Conservation (phyloP, 140 eudicot species). For the Ambrosia hybrid region DNA sequence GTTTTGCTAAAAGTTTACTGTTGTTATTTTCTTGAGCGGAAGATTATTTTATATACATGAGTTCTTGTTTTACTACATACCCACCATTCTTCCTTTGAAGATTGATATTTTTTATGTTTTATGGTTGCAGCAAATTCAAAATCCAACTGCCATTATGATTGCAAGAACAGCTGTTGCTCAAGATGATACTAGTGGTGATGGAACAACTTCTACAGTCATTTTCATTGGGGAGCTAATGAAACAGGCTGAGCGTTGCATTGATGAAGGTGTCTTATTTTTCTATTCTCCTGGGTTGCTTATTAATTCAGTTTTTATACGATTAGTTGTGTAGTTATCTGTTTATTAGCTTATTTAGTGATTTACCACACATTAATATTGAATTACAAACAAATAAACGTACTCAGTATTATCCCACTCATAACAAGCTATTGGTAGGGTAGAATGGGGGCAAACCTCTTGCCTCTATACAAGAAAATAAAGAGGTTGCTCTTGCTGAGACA, state of each 20-base stretch:
- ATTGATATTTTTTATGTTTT: slow-evolving; percentile 5
- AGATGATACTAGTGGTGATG: slow-evolving; percentile 97
- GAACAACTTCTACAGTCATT: slow-evolving; percentile 97
- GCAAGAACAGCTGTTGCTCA: slow-evolving; percentile 99
- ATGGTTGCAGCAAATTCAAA: slow-evolving; percentile 86
- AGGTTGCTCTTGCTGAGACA: no score
- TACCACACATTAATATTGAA: not conserved
- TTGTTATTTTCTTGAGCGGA: not conserved
- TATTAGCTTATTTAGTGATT: not conserved
- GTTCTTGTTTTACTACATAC: slow-evolving; percentile 8
- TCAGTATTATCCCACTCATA: no score
- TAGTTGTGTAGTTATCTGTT: not conserved
- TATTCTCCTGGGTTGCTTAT: not conserved
- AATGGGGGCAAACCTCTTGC: no score
- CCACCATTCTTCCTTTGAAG: not conserved
- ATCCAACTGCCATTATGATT: slow-evolving; percentile 98
- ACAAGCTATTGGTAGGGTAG: no score
- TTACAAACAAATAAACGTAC: no score
- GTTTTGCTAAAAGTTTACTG: not conserved
- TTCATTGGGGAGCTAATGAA: slow-evolving; percentile 99
- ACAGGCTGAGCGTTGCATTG: slow-evolving; percentile 90
- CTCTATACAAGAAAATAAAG: no score
- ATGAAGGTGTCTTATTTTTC: slow-evolving; percentile 64
- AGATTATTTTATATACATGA: not conserved
- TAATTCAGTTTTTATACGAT: not conserved